Percentiles rank a stretch among this genome's conserved stretches.
phyloP scores from a whole-genome alignment of 2,329 filamentous ascomycete genomes.

The Pseudogymnoascus sp. region DNA sequence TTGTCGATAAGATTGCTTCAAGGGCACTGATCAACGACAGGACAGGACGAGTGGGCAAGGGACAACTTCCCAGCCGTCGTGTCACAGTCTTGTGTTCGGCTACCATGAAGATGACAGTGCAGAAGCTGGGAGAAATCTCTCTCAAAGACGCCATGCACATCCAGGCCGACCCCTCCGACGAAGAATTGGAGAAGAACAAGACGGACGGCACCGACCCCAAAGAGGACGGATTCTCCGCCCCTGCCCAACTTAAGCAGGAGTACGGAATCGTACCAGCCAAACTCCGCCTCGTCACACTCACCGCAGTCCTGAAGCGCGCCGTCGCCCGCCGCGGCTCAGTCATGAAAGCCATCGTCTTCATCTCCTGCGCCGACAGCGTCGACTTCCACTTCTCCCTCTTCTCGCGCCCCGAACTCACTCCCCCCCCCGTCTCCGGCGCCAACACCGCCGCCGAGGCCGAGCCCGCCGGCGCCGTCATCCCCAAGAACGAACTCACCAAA shows the following conservation, averaged over 20 bases:
- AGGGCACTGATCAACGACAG: conserved; percentile 53
- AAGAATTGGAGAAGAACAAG: conserved; percentile 46
- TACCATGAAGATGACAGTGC: conserved; percentile 96
- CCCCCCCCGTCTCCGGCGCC: conserved; percentile 12
- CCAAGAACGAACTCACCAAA: conserved; percentile 35
- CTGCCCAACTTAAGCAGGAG: conserved; percentile 87
- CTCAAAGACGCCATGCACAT: conserved; percentile 88
- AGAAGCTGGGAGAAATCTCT: conserved; percentile 89
- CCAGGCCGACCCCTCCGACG: conserved; percentile 52
- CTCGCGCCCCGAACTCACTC: conserved; percentile 29
- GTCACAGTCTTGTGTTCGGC: conserved; percentile 91
- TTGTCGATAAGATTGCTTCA: conserved; percentile 71
- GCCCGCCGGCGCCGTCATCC: conserved; percentile 23
- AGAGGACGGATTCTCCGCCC: conserved; percentile 64
- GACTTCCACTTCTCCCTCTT: conserved; percentile 93
- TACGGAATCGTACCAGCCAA: conserved; percentile 86
- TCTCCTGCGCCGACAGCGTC: conserved; percentile 93
- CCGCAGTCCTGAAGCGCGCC: conserved; percentile 75
- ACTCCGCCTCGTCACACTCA: conserved; percentile 79
- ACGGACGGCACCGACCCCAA: conserved; percentile 40
- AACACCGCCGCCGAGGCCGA: conserved; percentile 26
- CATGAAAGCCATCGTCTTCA: conserved; percentile 95
- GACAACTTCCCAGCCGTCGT: conserved; percentile 63
- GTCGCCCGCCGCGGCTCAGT: conserved; percentile 85
- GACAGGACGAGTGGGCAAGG: conserved; percentile 50